These are phyloP conservation scores for Paramarasmius palmivorus DNA, from an alignment of 1,284 basidiomycete genomes.

Conservation along the genomic window DNA sequence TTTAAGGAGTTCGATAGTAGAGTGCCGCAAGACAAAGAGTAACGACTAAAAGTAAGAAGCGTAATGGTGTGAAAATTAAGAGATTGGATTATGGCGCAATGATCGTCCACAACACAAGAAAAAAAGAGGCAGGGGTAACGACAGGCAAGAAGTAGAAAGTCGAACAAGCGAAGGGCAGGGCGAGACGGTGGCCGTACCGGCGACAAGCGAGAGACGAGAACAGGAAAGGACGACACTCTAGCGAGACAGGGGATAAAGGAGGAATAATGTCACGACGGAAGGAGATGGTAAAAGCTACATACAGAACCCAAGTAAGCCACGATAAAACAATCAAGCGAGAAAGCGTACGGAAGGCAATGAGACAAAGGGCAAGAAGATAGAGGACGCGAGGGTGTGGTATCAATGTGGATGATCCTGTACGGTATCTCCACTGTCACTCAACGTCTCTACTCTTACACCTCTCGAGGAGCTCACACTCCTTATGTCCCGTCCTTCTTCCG, in stretches of 20 bases:
- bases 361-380: background rate
- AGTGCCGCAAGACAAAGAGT: background rate
- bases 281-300: conserved; percentile 1
- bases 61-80: background rate
- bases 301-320: conserved; percentile 3
- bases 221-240: background rate
- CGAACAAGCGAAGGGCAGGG: no score
- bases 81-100: background rate
- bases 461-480: conserved; percentile 76
- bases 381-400: background rate
- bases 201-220: conserved; percentile 1
- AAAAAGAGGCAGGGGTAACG: background rate
- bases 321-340: background rate
- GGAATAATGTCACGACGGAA: conserved; percentile 1
- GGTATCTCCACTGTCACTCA: conserved; percentile 57
- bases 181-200: no score
- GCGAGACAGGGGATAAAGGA: background rate
- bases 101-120: background rate
- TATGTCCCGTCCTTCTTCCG: conserved; percentile 81
- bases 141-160: no score
- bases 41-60: no score
- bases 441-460: conserved; percentile 73
- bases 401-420: conserved; percentile 43
- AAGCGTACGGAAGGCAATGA: background rate
- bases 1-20: background rate